Percentiles rank a stretch among this genome's conserved stretches.
These are phyloP conservation scores for Coniochaeta pulveracea DNA, from an alignment of 2,329 filamentous ascomycete species.

Conservation along the genomic window DNA sequence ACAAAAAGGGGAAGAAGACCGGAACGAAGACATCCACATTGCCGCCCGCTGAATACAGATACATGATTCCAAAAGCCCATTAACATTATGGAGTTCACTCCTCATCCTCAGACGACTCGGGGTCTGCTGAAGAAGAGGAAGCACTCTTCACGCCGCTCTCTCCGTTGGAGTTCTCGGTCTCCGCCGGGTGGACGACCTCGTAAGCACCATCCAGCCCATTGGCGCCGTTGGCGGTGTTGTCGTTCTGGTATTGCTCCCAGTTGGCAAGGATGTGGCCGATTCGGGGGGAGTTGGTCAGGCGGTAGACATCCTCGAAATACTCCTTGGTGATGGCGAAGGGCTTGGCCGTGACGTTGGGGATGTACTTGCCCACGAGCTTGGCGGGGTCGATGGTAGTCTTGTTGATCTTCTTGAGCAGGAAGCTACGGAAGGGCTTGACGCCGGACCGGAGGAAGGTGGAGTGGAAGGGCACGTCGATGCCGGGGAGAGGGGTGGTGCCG, in stretches of 20 bases:
- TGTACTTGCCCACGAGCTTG: slow-evolving; percentile 97
- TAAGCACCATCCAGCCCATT: too few relatives aligned
- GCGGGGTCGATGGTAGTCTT: slow-evolving; percentile 96
- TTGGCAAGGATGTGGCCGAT: slow-evolving; percentile 77
- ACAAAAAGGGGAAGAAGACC: too few relatives aligned
- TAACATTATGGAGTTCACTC: too few relatives aligned
- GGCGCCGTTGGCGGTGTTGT: slow-evolving; percentile 24
- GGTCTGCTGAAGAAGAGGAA: too few relatives aligned
- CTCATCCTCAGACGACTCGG: too few relatives aligned
- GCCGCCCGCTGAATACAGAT: too few relatives aligned
- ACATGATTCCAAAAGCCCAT: too few relatives aligned
- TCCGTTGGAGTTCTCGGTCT: background rate
- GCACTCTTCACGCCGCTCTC: too few relatives aligned
- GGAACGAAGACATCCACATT: too few relatives aligned
- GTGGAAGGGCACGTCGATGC: slow-evolving; percentile 99
- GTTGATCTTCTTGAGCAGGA: slow-evolving; percentile 99
- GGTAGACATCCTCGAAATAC: slow-evolving; percentile 99
- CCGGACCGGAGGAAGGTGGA: slow-evolving; percentile 95
- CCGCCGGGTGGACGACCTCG: background rate
- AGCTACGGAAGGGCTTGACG: slow-evolving; percentile 97
- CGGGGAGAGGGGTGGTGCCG: slow-evolving; percentile 90
- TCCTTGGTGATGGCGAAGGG: slow-evolving; percentile 95
- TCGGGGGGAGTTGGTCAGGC: slow-evolving; percentile 72
- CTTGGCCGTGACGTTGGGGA: slow-evolving; percentile 93
- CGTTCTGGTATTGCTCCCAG: slow-evolving; percentile 63